Evolutionary conservation across 2,329 filamentous ascomycete species (phyloP).

Genomic region (Fusarium luffae): DNA sequence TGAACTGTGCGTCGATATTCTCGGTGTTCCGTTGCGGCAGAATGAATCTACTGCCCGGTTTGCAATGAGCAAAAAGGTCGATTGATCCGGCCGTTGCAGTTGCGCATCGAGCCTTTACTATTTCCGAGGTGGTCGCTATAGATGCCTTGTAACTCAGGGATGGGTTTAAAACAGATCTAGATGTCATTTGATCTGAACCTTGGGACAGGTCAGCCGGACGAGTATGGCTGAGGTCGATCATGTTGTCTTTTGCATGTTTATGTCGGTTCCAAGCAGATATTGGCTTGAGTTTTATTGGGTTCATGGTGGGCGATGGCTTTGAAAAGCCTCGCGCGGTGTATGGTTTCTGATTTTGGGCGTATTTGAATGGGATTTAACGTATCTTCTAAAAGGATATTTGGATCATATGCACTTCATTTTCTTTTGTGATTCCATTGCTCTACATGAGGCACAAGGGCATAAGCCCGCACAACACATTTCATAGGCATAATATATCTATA

Average conservation of each 20-base stretch:
- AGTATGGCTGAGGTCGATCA: conserved; percentile 9
- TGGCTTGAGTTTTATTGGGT: conserved; percentile 17
- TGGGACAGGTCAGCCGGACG: conserved; percentile 10
- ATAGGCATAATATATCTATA: not conserved
- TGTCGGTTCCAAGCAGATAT: conserved; percentile 17
- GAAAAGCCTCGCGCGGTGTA: conserved; percentile 22
- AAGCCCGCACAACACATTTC: not conserved
- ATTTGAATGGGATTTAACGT: conserved; percentile 18
- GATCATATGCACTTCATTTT: conserved; percentile 11
- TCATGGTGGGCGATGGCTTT: conserved; percentile 14
- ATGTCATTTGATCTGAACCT: not conserved
- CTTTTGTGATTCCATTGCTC: conserved; percentile 10
- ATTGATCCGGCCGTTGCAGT: conserved; percentile 10
- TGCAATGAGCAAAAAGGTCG: not conserved
- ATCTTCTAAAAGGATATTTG: conserved; percentile 19
- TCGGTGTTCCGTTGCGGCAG: conserved; percentile 7
- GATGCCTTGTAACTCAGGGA: conserved; percentile 9
- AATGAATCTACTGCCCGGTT: conserved; percentile 4
- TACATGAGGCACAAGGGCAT: not conserved
- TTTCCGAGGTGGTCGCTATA: conserved; percentile 1
- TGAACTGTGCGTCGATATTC: conserved; percentile 42
- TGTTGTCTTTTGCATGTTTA: conserved; percentile 27
- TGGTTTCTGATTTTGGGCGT: conserved; percentile 24
- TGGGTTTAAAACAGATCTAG: conserved; percentile 18
- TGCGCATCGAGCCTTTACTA: conserved; percentile 6